These are phyloP conservation scores for Avena insularis DNA, from an alignment of 176 grass and related monocot genomes.

Conservation along the genomic window DNA sequence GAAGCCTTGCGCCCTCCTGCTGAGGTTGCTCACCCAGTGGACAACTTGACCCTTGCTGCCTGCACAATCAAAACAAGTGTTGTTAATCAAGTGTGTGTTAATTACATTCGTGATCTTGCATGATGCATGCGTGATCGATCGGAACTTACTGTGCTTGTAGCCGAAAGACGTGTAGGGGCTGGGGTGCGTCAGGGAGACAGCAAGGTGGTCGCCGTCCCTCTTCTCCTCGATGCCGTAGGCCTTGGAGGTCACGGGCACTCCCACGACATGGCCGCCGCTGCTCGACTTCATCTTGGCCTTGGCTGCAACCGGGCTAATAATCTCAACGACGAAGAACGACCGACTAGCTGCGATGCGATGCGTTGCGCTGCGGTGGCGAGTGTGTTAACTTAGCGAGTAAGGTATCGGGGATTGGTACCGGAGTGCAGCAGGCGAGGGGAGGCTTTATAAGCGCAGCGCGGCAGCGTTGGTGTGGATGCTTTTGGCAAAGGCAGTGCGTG, in stretches of 20 bases:
- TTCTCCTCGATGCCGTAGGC: slow-evolving; percentile 61
- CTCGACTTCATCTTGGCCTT: slow-evolving; percentile 43
- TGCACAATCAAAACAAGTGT: slow-evolving; percentile 14
- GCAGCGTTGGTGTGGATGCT: slow-evolving; percentile 29
- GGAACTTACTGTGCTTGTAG: slow-evolving; percentile 58
- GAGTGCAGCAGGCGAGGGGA: slow-evolving; percentile 35
- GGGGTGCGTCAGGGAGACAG: slow-evolving; percentile 53
- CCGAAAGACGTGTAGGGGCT: slow-evolving; percentile 50
- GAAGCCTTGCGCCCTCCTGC: slow-evolving; percentile 58
- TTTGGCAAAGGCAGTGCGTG: slow-evolving; percentile 48
- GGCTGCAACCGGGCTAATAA: not conserved
- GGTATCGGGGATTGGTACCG: slow-evolving; percentile 50
- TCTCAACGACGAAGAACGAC: not conserved
- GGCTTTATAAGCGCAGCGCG: slow-evolving; percentile 36
- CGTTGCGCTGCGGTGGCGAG: not conserved
- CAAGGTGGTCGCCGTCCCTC: slow-evolving; percentile 49
- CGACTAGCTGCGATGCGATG: not conserved
- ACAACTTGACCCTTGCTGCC: slow-evolving; percentile 62
- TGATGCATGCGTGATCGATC: not conserved
- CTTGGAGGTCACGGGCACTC: slow-evolving; percentile 59
- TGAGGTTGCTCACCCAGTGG: slow-evolving; percentile 65
- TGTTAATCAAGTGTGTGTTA: no score
- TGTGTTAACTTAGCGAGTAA: slow-evolving; percentile 41
- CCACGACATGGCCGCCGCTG: slow-evolving; percentile 56
- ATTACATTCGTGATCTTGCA: no score